These are phyloP conservation scores for Boletus reticulatus DNA, from an alignment of 768 basidiomycete species.

Conservation along the genomic window DNA sequence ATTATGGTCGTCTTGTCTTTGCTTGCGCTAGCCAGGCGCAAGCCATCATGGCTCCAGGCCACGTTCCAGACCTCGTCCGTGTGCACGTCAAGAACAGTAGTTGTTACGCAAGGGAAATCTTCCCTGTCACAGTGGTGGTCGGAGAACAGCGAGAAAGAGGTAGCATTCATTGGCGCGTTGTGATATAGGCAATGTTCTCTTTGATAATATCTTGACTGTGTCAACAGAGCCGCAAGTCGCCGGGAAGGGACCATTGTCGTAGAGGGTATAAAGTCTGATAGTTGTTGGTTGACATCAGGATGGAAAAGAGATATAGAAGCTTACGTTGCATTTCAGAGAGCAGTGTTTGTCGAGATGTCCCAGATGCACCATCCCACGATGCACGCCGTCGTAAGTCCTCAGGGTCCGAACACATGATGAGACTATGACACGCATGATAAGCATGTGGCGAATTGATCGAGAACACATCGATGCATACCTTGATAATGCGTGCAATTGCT, in stretches of 20 bases:
- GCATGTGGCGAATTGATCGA: constrained; percentile 10
- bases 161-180: constrained; percentile 57
- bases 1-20: constrained; percentile 87
- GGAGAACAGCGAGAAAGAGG: constrained; percentile 76
- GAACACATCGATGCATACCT: constrained; percentile 51
- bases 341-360: constrained; percentile 71
- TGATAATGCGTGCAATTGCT: constrained; percentile 82
- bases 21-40: constrained; percentile 81
- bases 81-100: constrained; percentile 82
- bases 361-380: constrained; percentile 86
- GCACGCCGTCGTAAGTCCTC: constrained; percentile 80
- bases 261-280: constrained; percentile 81
- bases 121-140: constrained; percentile 83
- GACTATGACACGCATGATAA: constrained; percentile 41
- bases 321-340: constrained; percentile 81
- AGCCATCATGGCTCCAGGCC: constrained; percentile 91
- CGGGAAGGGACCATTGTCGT: constrained; percentile 91
- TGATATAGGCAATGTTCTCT: constrained; percentile 84
- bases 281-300: neutral
- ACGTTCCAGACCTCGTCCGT: constrained; percentile 95
- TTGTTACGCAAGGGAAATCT: constrained; percentile 83
- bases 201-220: constrained; percentile 83
- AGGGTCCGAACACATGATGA: constrained; percentile 90
- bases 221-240: constrained; percentile 79
- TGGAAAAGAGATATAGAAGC: constrained; percentile 16